A percentile compares a stretch with the other conserved stretches of the same genome.
Conservation (phyloP, 78 protist genomes). For the Dictyostelium capitatum region DNA sequence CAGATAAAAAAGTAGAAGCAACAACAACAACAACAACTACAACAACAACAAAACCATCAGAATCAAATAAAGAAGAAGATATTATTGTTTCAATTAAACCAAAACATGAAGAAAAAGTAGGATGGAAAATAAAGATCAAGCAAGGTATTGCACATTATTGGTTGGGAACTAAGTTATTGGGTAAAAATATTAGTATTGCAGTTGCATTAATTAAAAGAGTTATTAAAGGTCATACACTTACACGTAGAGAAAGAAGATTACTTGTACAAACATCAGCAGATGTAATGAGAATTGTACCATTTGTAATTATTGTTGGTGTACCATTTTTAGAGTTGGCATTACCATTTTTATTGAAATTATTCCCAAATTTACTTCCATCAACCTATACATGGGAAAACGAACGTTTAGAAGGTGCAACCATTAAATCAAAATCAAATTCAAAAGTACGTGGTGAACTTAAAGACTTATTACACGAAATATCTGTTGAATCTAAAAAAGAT, state of each 20-base stretch:
- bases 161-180: constrained; percentile 79
- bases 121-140: constrained; percentile 25
- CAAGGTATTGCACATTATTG: constrained; percentile 64
- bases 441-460: constrained; percentile 85
- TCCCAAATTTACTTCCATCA: constrained; percentile 84
- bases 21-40: neutral
- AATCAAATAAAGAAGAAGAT: constrained; percentile 23
- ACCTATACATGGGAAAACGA: constrained; percentile 64
- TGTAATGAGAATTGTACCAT: constrained; percentile 80
- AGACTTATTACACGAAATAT: constrained; percentile 76
- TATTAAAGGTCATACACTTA: constrained; percentile 63
- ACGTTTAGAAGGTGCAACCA: constrained; percentile 65
- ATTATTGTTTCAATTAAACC: constrained; percentile 38
- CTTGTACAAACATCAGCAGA: constrained; percentile 73
- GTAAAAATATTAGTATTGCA: constrained; percentile 54
- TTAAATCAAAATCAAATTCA: constrained; percentile 60
- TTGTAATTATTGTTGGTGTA: constrained; percentile 71
- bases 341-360: constrained; percentile 65
- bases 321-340: constrained; percentile 84
- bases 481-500: neutral
- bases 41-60: neutral
- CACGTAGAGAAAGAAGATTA: constrained; percentile 75
- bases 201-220: constrained; percentile 47
- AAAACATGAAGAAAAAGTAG: constrained; percentile 3
- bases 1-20: neutral